These are phyloP conservation scores for Fusarium mundagurra DNA, from an alignment of 2,329 filamentous ascomycete genomes.

Conservation along the genomic window DNA sequence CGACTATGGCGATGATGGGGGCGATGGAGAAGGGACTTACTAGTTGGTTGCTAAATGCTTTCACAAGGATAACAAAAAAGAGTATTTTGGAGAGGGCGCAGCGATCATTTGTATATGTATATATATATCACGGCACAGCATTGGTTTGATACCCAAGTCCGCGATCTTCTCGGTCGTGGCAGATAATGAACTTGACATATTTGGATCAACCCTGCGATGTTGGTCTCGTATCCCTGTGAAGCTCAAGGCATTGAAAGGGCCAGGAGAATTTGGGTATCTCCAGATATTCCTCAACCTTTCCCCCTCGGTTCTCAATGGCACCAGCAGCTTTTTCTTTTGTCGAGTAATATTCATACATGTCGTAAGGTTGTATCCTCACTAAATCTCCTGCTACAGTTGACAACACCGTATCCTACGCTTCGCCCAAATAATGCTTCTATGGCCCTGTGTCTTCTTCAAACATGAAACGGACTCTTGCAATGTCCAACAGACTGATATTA, in stretches of 20 bases:
- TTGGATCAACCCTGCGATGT: background rate
- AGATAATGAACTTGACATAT: conserved; percentile 35
- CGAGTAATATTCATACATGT: conserved; percentile 43
- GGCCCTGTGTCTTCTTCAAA: background rate
- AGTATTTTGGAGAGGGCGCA: conserved; percentile 4
- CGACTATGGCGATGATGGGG: conserved; percentile 62
- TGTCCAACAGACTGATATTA: conserved; percentile 25
- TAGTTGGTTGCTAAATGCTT: conserved; percentile 29
- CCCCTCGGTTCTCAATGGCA: background rate
- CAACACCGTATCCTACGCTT: background rate
- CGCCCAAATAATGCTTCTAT: conserved; percentile 3
- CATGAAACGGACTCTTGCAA: conserved; percentile 16
- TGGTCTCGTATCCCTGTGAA: background rate
- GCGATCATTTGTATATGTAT: conserved; percentile 36
- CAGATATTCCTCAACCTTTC: background rate
- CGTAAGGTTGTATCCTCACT: conserved; percentile 30
- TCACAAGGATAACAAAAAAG: background rate
- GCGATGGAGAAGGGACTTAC: conserved; percentile 58
- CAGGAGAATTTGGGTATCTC: background rate
- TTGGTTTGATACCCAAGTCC: conserved; percentile 44
- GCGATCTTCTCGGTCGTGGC: conserved; percentile 24
- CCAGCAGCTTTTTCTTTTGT: conserved; percentile 1
- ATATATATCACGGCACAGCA: conserved; percentile 27
- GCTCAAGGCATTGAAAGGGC: background rate
- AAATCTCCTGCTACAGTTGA: conserved; percentile 10